Evolutionary conservation across 75 land plant genomes (phyloP).

Genomic region (Pinus albicaulis): DNA sequence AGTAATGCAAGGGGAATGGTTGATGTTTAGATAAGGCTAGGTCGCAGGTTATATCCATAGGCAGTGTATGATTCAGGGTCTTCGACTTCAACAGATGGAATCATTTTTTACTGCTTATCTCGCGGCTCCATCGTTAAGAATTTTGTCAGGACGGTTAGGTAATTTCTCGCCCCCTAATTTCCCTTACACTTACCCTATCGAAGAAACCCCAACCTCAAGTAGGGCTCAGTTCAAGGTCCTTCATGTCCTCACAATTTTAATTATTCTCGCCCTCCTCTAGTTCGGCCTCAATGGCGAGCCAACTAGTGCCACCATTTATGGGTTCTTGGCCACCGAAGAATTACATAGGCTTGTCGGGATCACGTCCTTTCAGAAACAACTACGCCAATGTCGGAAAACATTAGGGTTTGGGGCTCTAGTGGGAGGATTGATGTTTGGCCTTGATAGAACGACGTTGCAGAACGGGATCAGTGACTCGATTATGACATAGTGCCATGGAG

Average conservation of each 20-base stretch:
- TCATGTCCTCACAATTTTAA: background rate
- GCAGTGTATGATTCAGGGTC: background rate
- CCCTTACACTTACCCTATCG: conserved; percentile 1
- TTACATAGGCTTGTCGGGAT: too few species aligned
- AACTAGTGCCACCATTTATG: too few species aligned
- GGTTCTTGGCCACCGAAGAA: too few species aligned
- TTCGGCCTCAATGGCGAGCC: background rate
- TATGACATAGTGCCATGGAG: too few species aligned
- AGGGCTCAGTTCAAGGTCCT: conserved; percentile 1
- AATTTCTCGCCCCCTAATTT: conserved; percentile 14
- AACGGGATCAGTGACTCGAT: too few species aligned
- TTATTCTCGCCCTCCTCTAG: background rate
- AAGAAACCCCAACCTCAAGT: background rate
- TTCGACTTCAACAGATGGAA: too few species aligned
- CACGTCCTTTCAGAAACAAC: too few species aligned
- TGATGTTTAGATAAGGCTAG: conserved; percentile 43
- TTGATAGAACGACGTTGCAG: too few species aligned
- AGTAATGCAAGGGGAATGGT: conserved; percentile 49
- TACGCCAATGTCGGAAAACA: too few species aligned
- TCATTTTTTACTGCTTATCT: background rate
- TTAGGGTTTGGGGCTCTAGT: too few species aligned
- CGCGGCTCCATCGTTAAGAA: background rate
- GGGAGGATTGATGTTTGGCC: too few species aligned
- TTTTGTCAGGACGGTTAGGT: background rate
- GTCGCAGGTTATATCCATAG: background rate